These are phyloP conservation scores for Pugionium dolabratum DNA, from an alignment of 345 rosid genomes.

Conservation along the genomic window DNA sequence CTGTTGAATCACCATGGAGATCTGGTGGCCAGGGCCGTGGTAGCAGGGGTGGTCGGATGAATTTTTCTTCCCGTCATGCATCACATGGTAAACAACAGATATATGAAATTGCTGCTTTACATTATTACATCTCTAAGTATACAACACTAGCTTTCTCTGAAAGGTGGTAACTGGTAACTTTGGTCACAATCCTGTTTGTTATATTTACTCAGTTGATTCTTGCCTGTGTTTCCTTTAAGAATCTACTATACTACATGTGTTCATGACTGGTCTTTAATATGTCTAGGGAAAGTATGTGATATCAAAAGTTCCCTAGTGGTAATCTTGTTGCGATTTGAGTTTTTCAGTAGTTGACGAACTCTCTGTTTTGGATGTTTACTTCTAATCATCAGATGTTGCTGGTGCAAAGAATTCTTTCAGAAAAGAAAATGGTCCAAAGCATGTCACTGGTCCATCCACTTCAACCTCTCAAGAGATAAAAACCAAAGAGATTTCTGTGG, in stretches of 20 bases:
- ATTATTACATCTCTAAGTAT: constrained; percentile 22
- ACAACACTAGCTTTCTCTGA: constrained; percentile 9
- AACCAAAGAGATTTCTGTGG: constrained; percentile 48
- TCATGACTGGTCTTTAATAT: constrained; percentile 13
- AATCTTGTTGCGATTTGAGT: constrained; percentile 17
- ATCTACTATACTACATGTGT: neutral
- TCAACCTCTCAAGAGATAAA: constrained; percentile 48
- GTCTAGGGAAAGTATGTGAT: constrained; percentile 9
- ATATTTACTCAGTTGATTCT: constrained; percentile 4
- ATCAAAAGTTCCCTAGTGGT: constrained; percentile 10
- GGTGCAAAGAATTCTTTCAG: constrained; percentile 60
- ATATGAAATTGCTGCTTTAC: constrained; percentile 3
- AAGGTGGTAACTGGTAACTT: constrained; percentile 23
- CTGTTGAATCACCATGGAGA: constrained; percentile 71
- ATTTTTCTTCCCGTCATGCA: constrained; percentile 51
- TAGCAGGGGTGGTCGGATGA: constrained; percentile 56
- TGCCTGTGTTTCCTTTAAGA: neutral
- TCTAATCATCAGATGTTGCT: constrained; percentile 67
- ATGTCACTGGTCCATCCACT: constrained; percentile 48
- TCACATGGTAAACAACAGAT: constrained; percentile 55
- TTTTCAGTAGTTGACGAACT: constrained; percentile 24
- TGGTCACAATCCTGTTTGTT: constrained; percentile 14
- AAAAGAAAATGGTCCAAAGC: constrained; percentile 56
- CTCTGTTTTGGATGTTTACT: constrained; percentile 35
- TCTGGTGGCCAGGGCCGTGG: constrained; percentile 67